Percentiles rank a stretch among this genome's conserved stretches.
Evolutionary conservation across 257 asterid species (phyloP).

Genomic region (Solanum chilense): DNA sequence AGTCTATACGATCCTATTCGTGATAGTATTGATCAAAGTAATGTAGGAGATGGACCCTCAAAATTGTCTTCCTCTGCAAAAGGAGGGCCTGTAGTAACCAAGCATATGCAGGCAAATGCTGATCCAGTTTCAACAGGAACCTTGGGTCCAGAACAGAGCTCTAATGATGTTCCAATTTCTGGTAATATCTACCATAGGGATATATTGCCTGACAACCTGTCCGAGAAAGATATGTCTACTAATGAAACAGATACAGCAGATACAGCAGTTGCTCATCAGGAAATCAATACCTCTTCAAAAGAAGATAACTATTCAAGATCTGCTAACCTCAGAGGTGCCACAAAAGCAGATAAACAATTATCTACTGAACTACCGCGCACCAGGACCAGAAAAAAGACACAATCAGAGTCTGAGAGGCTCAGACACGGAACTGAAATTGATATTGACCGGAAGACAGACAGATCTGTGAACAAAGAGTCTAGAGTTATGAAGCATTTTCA

Average conservation of each 20-base stretch:
- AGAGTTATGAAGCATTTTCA: conserved; percentile 44
- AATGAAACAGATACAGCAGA: conserved; percentile 1
- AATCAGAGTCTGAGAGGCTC: conserved; percentile 25
- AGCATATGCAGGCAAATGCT: conserved; percentile 17
- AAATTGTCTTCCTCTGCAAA: conserved; percentile 36
- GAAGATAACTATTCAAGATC: conserved; percentile 29
- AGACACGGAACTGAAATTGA: conserved; percentile 23
- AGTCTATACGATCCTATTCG: conserved; percentile 36
- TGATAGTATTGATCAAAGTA: conserved; percentile 26
- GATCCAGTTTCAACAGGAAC: conserved; percentile 8
- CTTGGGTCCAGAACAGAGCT: conserved; percentile 15
- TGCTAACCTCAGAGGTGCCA: conserved; percentile 3
- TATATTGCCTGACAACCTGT: not conserved
- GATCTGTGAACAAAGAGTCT: conserved; percentile 23
- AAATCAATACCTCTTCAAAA: conserved; percentile 14
- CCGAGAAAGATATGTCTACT: conserved; percentile 6
- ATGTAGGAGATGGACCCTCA: conserved; percentile 11
- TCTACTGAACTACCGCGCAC: conserved; percentile 20
- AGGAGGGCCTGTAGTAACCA: conserved; percentile 33
- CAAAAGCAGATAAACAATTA: conserved; percentile 16
- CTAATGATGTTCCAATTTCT: conserved; percentile 8
- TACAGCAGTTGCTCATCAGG: conserved; percentile 8
- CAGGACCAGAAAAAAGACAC: conserved; percentile 7
- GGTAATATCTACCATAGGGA: conserved; percentile 7
- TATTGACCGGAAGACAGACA: conserved; percentile 20